These are phyloP conservation scores for Lasiodiplodia gonubiensis DNA, from an alignment of 2,329 filamentous ascomycete genomes.

Conservation along the genomic window DNA sequence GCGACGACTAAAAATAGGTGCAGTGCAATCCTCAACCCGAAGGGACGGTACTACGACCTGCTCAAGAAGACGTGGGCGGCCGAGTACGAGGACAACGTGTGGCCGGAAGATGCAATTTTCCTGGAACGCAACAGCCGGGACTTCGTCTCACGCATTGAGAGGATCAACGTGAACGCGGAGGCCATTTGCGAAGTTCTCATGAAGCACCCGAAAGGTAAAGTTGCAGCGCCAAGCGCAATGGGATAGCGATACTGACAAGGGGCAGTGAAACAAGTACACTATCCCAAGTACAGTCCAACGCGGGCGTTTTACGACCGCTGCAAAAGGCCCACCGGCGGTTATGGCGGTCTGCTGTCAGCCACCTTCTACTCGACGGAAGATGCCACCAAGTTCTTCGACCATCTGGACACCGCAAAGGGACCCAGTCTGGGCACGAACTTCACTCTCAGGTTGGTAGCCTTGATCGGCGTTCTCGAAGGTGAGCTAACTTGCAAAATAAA, in stretches of 20 bases:
- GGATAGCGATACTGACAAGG: slow-evolving; percentile 30
- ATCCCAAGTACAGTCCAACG: slow-evolving; percentile 79
- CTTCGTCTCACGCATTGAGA: slow-evolving; percentile 79
- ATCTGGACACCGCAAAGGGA: slow-evolving; percentile 85
- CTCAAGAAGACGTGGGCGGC: slow-evolving; percentile 70
- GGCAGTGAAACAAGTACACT: slow-evolving; percentile 77
- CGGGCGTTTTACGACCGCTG: slow-evolving; percentile 78
- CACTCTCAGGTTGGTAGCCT: slow-evolving; percentile 66
- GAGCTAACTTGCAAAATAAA: slow-evolving; percentile 30
- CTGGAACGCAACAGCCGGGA: slow-evolving; percentile 96
- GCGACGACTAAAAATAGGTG: slow-evolving; percentile 24
- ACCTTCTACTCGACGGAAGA: slow-evolving; percentile 74
- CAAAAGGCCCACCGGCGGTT: slow-evolving; percentile 75
- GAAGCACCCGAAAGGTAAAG: slow-evolving; percentile 58
- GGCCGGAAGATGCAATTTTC: slow-evolving; percentile 92
- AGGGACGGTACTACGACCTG: slow-evolving; percentile 69
- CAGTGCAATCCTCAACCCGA: slow-evolving; percentile 67
- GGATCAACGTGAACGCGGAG: slow-evolving; percentile 86
- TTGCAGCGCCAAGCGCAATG: not conserved
- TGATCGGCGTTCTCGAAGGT: not conserved
- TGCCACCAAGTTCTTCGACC: slow-evolving; percentile 83
- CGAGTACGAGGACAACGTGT: slow-evolving; percentile 87
- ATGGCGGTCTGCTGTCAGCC: slow-evolving; percentile 86
- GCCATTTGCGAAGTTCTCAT: slow-evolving; percentile 75
- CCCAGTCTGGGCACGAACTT: slow-evolving; percentile 97